These are phyloP conservation scores for Cladophialophora chaetospira DNA, from an alignment of 2,329 filamentous ascomycete species.

Conservation along the genomic window DNA sequence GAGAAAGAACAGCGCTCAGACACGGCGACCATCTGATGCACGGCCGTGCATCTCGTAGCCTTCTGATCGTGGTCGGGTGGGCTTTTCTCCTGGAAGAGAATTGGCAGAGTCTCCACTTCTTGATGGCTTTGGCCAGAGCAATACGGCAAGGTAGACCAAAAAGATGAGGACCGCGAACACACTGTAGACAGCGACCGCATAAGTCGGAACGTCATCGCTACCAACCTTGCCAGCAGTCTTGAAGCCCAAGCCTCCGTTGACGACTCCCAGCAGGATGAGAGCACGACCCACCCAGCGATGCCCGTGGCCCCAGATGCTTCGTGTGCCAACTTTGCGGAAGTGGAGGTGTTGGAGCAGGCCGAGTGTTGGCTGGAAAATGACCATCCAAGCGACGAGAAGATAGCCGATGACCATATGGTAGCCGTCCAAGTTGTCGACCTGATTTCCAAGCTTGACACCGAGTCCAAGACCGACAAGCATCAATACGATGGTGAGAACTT, in stretches of 20 bases:
- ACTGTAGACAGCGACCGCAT: constrained; percentile 50
- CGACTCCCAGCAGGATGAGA: constrained; percentile 54
- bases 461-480: constrained; percentile 54
- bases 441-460: constrained; percentile 52
- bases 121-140: constrained; percentile 16
- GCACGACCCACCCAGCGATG: constrained; percentile 60
- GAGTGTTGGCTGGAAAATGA: constrained; percentile 59
- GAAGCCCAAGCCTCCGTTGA: constrained; percentile 61
- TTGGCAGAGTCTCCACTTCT: constrained; percentile 3
- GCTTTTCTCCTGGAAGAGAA: constrained; percentile 25
- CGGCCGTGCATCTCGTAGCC: constrained; percentile 30
- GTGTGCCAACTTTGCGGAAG: constrained; percentile 49
- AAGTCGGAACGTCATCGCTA: constrained; percentile 35
- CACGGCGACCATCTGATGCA: neutral
- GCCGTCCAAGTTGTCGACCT: constrained; percentile 41
- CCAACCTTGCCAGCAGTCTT: constrained; percentile 46
- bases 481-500: constrained; percentile 52
- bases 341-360: constrained; percentile 55
- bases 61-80: constrained; percentile 14
- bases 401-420: constrained; percentile 59
- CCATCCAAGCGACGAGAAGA: constrained; percentile 51
- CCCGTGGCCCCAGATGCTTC: constrained; percentile 41
- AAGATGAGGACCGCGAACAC: constrained; percentile 54
- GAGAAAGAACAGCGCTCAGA: neutral
- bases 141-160: constrained; percentile 43